Evolutionary conservation across 148 eudicot species (phyloP).

Genomic region (Polygonum maritimum): DNA sequence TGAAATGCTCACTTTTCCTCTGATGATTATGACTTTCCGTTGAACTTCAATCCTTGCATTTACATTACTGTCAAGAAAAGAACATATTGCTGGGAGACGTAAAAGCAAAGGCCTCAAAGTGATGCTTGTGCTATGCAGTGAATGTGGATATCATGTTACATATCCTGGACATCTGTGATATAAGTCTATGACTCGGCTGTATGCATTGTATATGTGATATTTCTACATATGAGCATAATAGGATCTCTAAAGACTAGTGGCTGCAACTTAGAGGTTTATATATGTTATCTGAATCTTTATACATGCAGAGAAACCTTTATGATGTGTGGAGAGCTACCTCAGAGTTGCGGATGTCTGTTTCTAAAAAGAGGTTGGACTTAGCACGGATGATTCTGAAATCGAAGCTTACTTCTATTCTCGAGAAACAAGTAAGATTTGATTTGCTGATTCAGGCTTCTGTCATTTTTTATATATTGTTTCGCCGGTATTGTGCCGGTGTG

Average conservation of each 20-base stretch:
- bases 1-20: neutral
- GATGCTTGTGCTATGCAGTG: neutral
- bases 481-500: neutral
- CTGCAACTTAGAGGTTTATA: neutral
- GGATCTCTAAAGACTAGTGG: too few relatives aligned
- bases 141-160: neutral
- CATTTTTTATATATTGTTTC: neutral
- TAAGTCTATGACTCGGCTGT: neutral
- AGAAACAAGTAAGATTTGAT: constrained; percentile 51
- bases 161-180: neutral
- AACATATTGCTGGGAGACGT: neutral
- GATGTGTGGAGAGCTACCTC: constrained; percentile 57
- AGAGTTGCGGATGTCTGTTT: constrained; percentile 42
- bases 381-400: constrained; percentile 49
- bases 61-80: neutral
- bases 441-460: neutral
- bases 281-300: neutral
- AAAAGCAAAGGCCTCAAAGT: neutral
- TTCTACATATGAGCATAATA: too few relatives aligned
- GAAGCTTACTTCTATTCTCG: constrained; percentile 53
- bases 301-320: constrained; percentile 53
- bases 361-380: constrained; percentile 47
- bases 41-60: neutral
- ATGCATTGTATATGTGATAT: neutral
- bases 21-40: neutral